A percentile compares a stretch with the other conserved stretches of the same genome.
phyloP scores from a whole-genome alignment of 1,284 basidiomycete genomes.

The Rhodotorula sp. region DNA sequence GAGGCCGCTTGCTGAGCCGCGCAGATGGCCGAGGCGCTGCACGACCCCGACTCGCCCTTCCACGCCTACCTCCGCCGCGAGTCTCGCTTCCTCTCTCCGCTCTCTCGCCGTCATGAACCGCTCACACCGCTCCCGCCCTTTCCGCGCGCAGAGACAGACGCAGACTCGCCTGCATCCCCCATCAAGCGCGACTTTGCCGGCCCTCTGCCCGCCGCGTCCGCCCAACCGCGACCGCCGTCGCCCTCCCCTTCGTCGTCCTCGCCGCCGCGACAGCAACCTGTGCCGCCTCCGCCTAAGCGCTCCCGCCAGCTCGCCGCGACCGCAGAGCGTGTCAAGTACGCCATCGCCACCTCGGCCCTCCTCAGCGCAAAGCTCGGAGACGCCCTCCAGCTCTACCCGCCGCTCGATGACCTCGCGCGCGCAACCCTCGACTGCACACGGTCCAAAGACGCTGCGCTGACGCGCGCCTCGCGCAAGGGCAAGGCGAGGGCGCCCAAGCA shows the following conservation, averaged over 20 bases:
- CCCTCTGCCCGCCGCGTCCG: background rate
- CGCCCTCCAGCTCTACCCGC: slow-evolving; percentile 32
- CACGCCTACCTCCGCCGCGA: slow-evolving; percentile 14
- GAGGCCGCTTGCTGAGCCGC: no score
- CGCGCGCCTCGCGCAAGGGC: background rate
- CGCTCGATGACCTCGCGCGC: background rate
- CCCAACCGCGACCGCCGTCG: background rate
- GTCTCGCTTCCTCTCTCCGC: background rate
- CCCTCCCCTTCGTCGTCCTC: background rate
- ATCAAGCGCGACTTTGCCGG: no score
- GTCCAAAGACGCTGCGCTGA: background rate
- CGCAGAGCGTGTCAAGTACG: slow-evolving; percentile 25
- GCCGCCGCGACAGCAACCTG: background rate
- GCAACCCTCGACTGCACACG: no score
- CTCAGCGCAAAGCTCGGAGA: slow-evolving; percentile 22
- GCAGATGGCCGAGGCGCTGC: slow-evolving; percentile 9
- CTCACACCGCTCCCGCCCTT: no score
- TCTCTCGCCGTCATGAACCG: background rate
- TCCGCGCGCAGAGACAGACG: background rate
- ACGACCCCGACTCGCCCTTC: slow-evolving; percentile 12
- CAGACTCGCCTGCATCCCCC: background rate
- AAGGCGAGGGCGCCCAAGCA: background rate
- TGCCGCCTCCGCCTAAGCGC: background rate
- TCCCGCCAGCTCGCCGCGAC: background rate
- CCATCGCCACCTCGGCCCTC: slow-evolving; percentile 30